Conservation (phyloP, 495 filamentous ascomycete genomes). For the Neurospora tetrasperma region DNA sequence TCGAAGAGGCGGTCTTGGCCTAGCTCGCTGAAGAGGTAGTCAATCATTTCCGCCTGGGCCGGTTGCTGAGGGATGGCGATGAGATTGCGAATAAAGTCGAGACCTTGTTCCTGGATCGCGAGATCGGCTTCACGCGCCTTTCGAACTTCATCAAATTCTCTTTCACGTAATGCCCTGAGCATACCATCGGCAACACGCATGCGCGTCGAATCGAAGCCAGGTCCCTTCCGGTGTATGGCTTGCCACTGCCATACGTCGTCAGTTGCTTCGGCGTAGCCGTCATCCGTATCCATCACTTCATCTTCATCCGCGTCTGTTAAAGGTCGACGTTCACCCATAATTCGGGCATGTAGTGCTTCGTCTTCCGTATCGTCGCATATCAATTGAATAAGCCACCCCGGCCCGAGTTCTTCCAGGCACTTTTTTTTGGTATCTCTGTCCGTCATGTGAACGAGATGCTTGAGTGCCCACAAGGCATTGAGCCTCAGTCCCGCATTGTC, state of each 20-base stretch:
- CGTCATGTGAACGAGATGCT: constrained; percentile 66
- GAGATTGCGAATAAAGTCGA: constrained; percentile 84
- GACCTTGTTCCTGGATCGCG: constrained; percentile 78
- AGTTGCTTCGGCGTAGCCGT: constrained; percentile 17
- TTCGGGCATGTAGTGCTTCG: constrained; percentile 27
- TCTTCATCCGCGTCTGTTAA: constrained; percentile 38
- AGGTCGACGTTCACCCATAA: constrained; percentile 21
- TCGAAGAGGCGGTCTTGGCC: constrained; percentile 66
- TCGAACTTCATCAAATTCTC: constrained; percentile 44
- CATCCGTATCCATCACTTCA: constrained; percentile 52
- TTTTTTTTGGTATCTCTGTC: constrained; percentile 59
- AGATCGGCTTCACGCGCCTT: constrained; percentile 67
- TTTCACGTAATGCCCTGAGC: constrained; percentile 42
- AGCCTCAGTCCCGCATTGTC: constrained; percentile 59
- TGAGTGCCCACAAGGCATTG: constrained; percentile 85
- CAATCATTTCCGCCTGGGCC: constrained; percentile 59
- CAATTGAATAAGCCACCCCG: constrained; percentile 68
- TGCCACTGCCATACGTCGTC: constrained; percentile 13
- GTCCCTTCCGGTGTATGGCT: constrained; percentile 5
- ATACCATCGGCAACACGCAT: constrained; percentile 38
- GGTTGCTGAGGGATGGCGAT: constrained; percentile 38
- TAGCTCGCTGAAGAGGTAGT: constrained; percentile 66
- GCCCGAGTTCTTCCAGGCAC: constrained; percentile 64
- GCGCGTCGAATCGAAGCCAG: constrained; percentile 11
- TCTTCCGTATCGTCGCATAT: constrained; percentile 53